Evolutionary conservation across 176 grass and related monocot genomes (phyloP), one percentile per base, ranked within the genome.

Genomic region (Rhynchospora tenuis): DNA sequence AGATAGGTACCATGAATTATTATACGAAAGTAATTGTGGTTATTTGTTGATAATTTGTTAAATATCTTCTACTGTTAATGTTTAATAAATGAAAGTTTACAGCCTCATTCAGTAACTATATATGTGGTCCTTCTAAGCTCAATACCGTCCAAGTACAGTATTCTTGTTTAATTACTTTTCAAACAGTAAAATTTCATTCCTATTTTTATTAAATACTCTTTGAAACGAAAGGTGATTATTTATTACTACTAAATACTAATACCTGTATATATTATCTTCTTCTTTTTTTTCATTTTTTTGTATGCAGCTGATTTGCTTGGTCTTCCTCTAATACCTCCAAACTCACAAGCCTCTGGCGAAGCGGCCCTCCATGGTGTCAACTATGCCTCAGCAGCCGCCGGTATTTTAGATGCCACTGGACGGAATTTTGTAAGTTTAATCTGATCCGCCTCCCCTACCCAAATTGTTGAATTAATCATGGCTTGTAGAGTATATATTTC

Each of bases 321-420:
- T 11, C 84, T 99, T 7, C 96, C 96, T 80, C 88, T 99, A 24
- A 73, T 95, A 76, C 96, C 93, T 1, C 86, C 96, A 0, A 82
- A 93, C 84, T 83, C 86, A n/a, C 57, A 85, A 61, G 91, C 93
- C 4, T 81, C 92, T 19, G 84, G 67, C 5, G 89, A 89, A 80
- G 89, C 60, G 16, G 83, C 86, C 1, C 89, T 95, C 22, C 91
- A 86, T 55, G 96, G 96, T 6, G 93, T 95, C 84, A 99, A 99
- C 93, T 99, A 92, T 72, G 96, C 96, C 1, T 95, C 96, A 0
- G 96, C 96, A 4, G 96, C 96, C 9, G 87, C 91, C 1, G 96
- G 95, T 9, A 98, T 95, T 84, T 85, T 98, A 12, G 95, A 98
- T 88, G 65, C 87, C 88, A 98, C 95, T 6, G 95, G 95, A 9